Conservation (phyloP, 805 yeast genomes). For the Starmerella sirachaensis region DNA sequence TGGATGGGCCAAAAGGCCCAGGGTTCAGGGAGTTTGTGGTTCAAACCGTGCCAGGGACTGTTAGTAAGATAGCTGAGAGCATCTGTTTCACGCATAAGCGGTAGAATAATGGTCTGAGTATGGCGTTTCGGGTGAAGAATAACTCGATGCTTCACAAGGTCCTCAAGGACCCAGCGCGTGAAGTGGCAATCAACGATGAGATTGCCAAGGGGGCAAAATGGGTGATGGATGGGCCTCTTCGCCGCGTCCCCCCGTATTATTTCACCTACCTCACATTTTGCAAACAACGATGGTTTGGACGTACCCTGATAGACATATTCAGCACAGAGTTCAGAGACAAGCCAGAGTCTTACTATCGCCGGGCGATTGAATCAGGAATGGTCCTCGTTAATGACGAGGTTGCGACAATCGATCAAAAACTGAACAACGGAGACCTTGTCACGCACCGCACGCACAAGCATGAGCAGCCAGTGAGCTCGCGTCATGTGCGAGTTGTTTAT, state of each 20-base stretch:
- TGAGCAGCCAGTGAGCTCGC: slow-evolving; percentile 69
- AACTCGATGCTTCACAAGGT: slow-evolving; percentile 21
- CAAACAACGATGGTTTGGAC: slow-evolving; percentile 80
- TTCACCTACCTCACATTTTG: slow-evolving; percentile 86
- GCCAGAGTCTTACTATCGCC: slow-evolving; percentile 49
- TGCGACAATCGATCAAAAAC: slow-evolving; percentile 51
- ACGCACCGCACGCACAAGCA: slow-evolving; percentile 74
- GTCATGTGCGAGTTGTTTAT: slow-evolving; percentile 49
- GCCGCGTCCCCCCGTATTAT: slow-evolving; percentile 74
- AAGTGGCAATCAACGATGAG: slow-evolving; percentile 20
- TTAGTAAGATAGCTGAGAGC: no score
- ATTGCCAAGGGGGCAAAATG: slow-evolving; percentile 26
- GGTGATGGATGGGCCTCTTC: slow-evolving; percentile 34
- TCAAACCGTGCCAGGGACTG: no score
- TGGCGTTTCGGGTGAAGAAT: slow-evolving; percentile 19
- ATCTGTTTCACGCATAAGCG: no score
- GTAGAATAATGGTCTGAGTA: neutral
- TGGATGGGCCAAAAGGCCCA: no score
- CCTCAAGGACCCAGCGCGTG: slow-evolving; percentile 22
- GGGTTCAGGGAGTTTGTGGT: no score
- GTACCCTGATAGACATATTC: slow-evolving; percentile 71
- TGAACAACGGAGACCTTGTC: slow-evolving; percentile 73
- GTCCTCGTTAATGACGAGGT: slow-evolving; percentile 60
- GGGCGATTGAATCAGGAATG: slow-evolving; percentile 60
- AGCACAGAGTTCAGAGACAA: slow-evolving; percentile 74